Evolutionary conservation across 345 rosid genomes (phyloP).

Genomic region (Trapa bicornis): DNA sequence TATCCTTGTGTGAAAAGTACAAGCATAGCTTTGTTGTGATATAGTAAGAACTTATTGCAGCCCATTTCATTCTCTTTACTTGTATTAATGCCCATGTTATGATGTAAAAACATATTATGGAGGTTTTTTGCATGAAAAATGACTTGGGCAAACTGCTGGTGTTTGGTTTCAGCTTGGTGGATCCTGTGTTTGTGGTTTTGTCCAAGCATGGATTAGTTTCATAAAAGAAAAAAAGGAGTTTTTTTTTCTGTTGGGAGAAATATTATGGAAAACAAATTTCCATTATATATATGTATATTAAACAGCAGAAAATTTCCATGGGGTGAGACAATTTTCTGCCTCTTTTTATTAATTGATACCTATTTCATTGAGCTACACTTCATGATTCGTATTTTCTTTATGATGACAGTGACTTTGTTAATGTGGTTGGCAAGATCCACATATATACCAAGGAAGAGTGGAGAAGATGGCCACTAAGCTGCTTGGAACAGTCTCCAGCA

Average conservation of each 20-base stretch:
- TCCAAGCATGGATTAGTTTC: background rate
- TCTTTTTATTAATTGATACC: background rate
- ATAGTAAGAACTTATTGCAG: background rate
- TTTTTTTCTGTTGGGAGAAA: background rate
- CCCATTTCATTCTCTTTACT: too few species aligned
- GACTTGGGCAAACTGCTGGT: too few species aligned
- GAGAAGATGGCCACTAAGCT: conserved; percentile 68
- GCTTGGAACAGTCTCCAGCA: conserved; percentile 59
- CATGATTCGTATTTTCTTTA: background rate
- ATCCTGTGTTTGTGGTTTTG: too few species aligned
- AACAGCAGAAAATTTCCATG: too few species aligned
- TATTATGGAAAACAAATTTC: too few species aligned
- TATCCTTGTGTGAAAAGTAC: background rate
- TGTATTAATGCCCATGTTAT: background rate
- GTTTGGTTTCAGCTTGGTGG: too few species aligned
- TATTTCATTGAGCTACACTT: background rate
- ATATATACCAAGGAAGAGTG: conserved; percentile 64
- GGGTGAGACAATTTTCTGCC: background rate
- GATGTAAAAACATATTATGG: background rate
- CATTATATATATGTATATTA: too few species aligned
- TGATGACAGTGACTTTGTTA: conserved; percentile 53
- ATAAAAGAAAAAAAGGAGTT: background rate
- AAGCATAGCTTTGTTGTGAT: background rate
- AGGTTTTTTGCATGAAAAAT: too few species aligned
- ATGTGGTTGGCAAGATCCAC: conserved; percentile 69